Evolutionary conservation across 2,329 filamentous ascomycete species (phyloP), one percentile per base, ranked within the genome.

Genomic region (Exophiala lecanii-corni): DNA sequence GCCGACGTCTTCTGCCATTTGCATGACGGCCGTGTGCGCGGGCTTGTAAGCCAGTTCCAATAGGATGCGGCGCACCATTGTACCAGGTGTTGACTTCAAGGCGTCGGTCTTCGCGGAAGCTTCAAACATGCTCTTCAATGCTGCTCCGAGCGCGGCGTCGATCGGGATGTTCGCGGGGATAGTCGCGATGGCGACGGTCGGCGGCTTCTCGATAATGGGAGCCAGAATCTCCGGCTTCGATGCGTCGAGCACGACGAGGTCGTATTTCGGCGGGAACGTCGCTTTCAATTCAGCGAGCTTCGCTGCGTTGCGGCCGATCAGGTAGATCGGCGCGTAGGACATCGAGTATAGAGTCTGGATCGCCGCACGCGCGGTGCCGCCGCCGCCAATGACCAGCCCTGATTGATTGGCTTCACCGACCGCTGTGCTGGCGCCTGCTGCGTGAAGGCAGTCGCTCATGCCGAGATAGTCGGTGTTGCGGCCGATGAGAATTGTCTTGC

Each of bases 1-100:
- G 17, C 50, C 52, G 6, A 49, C 9, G 78, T 77, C 77, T 56
- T 81, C 74, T 2, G 89, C 91, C 60, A 96, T 70, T 61, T 85
- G 76, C 81, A 97, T 96, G 54, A 95, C 66, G 5, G 83, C 78
- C 3, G 92, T 98, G 39, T 86, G 76, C 0, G 77, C 72, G 15
- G 92, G 92, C 65, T 91, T 94, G 66, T 98, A 98, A 2, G 92
- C 91, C 89, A 98, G 95, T 65, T 98, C 92, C 3, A 97, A 68
- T 48, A 97, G 67, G 19, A 37, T 20, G 23, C 7, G 23, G 6
- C 7, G 7, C 7, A 12, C 23, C 23, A 12, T 12, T 6, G 23
- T 12, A 7, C 44, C 43, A 12, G 20, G 28, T 7, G 32, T 18
- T 10, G 16, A 21, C 16, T 12, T 30, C 10, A 31, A n/a, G 5